Percentiles rank a stretch among this genome's conserved stretches.
These are phyloP conservation scores for Chaetomium sp. DNA, from an alignment of 2,329 filamentous ascomycete genomes.

Conservation along the genomic window DNA sequence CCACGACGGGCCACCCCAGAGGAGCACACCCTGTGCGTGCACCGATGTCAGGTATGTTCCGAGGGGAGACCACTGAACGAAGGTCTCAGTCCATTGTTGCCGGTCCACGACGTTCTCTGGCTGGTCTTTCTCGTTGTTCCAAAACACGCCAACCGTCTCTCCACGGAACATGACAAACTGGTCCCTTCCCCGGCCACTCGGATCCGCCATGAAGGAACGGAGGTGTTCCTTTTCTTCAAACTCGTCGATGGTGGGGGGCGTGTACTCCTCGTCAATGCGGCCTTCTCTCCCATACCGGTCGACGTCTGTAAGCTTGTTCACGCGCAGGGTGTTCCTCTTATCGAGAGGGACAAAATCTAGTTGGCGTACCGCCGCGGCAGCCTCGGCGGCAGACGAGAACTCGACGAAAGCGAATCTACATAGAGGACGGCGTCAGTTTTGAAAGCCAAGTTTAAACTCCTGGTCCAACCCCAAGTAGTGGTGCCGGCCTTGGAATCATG, in stretches of 20 bases:
- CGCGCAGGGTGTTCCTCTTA: conserved; percentile 89
- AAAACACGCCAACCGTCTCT: conserved; percentile 90
- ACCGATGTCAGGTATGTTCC: conserved; percentile 93
- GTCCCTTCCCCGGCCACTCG: conserved; percentile 72
- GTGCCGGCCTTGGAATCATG: too few species aligned
- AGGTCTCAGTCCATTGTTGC: conserved; percentile 95
- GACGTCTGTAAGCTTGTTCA: conserved; percentile 98
- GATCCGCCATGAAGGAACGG: conserved; percentile 85
- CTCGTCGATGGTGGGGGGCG: conserved; percentile 69
- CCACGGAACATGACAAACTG: conserved; percentile 93
- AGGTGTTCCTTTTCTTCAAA: conserved; percentile 93
- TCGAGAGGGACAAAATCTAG: conserved; percentile 84
- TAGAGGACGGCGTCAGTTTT: not conserved
- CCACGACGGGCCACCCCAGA: conserved; percentile 92
- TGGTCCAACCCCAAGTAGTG: not conserved
- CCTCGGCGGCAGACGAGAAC: conserved; percentile 85
- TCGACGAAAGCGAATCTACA: conserved; percentile 92
- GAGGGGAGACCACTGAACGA: conserved; percentile 94
- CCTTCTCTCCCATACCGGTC: conserved; percentile 94
- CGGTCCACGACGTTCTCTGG: conserved; percentile 88
- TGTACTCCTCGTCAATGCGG: conserved; percentile 85
- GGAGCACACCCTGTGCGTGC: conserved; percentile 91
- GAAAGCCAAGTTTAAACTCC: not conserved
- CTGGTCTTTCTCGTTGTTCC: conserved; percentile 92
- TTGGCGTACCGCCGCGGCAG: conserved; percentile 78